Evolutionary conservation across 2,329 filamentous ascomycete genomes (phyloP).

Genomic region (Exophiala alcalophila): DNA sequence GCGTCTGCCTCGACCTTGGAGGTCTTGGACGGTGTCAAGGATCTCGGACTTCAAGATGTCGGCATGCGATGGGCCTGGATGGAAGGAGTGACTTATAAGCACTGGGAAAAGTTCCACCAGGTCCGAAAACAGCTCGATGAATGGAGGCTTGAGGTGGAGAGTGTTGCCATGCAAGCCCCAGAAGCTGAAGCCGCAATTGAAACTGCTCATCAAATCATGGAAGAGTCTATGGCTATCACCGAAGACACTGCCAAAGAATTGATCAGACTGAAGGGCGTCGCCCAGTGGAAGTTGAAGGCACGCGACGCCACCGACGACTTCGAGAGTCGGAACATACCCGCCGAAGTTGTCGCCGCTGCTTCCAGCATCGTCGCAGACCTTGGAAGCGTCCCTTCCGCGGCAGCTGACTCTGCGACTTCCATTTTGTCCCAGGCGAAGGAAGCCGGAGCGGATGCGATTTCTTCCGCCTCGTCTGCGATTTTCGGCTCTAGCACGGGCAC

Average conservation of each 20-base stretch:
- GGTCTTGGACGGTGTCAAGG: conserved; percentile 77
- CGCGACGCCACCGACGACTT: conserved; percentile 76
- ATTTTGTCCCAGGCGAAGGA: conserved; percentile 34
- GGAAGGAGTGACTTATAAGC: conserved; percentile 91
- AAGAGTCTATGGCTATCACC: conserved; percentile 75
- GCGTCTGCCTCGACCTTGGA: conserved; percentile 77
- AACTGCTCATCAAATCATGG: conserved; percentile 67
- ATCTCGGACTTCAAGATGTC: conserved; percentile 83
- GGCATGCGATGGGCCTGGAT: conserved; percentile 94
- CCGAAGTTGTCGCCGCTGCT: conserved; percentile 44
- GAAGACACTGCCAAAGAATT: conserved; percentile 78
- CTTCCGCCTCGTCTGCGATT: conserved; percentile 26
- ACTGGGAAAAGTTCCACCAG: conserved; percentile 93
- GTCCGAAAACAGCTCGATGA: conserved; percentile 77
- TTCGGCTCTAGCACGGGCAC: conserved; percentile 35
- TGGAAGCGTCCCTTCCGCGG: conserved; percentile 22
- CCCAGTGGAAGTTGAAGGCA: conserved; percentile 76
- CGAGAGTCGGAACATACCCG: conserved; percentile 62
- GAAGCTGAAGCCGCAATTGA: conserved; percentile 66
- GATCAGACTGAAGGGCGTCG: conserved; percentile 74
- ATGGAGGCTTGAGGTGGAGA: conserved; percentile 79
- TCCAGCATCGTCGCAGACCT: conserved; percentile 33
- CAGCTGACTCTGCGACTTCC: conserved; percentile 33
- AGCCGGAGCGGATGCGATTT: conserved; percentile 15
- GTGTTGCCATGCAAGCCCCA: conserved; percentile 70